These are phyloP conservation scores for Passiflora organensis DNA, from an alignment of 345 rosid genomes.

Conservation along the genomic window DNA sequence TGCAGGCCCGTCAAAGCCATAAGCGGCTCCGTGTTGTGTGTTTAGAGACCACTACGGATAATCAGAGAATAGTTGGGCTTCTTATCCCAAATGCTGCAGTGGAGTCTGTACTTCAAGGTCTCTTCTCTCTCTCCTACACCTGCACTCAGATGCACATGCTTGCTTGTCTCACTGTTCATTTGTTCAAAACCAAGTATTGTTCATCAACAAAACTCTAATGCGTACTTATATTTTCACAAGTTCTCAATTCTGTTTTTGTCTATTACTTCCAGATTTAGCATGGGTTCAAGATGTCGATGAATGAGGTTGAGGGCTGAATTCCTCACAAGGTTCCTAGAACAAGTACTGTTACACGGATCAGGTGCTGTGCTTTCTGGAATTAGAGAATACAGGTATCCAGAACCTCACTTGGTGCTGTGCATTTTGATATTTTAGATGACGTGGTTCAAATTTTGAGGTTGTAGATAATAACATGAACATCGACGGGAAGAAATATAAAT, in stretches of 20 bases:
- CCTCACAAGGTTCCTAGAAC: too few species aligned
- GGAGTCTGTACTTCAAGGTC: conserved; percentile 87
- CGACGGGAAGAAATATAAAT: not conserved
- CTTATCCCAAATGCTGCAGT: conserved; percentile 90
- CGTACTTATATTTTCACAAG: too few species aligned
- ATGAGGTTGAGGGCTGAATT: conserved; percentile 23
- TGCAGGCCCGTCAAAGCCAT: conserved; percentile 83
- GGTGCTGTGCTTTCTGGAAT: conserved; percentile 1
- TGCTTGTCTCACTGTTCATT: not conserved
- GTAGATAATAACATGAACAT: conserved; percentile 7
- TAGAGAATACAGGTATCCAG: too few species aligned
- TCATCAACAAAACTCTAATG: too few species aligned
- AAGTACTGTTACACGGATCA: conserved; percentile 3
- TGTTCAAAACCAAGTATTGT: too few species aligned
- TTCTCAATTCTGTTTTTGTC: not conserved
- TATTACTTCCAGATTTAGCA: conserved; percentile 61
- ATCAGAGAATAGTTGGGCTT: conserved; percentile 78
- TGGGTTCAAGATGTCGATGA: conserved; percentile 94
- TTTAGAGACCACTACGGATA: conserved; percentile 75
- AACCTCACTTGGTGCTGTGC: too few species aligned
- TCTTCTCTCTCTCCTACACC: conserved; percentile 16
- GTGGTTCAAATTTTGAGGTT: not conserved
- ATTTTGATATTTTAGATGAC: not conserved
- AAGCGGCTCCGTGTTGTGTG: conserved; percentile 86
- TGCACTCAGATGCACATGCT: not conserved